Conservation (phyloP, 2,329 filamentous ascomycete genomes). For the Byssothecium circinans region DNA sequence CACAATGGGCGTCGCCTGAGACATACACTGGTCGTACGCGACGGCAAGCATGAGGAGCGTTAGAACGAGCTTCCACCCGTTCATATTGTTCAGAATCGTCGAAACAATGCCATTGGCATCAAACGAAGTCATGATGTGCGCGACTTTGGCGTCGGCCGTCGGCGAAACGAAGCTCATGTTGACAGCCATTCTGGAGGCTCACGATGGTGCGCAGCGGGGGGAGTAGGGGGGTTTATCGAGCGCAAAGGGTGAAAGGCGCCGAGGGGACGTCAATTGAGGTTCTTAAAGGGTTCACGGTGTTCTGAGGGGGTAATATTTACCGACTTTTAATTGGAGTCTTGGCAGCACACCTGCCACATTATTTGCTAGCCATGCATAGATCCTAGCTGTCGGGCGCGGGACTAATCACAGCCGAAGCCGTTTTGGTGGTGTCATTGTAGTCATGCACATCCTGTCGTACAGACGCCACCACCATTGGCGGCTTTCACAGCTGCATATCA, state of each 20-base stretch:
- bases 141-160: conserved; percentile 42
- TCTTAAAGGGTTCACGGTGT: neutral
- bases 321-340: conserved; percentile 2
- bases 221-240: too few species aligned
- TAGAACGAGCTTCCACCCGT: conserved; percentile 46
- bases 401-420: neutral
- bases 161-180: conserved; percentile 46
- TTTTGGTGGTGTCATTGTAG: too few species aligned
- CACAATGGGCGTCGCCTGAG: neutral
- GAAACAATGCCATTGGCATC: conserved; percentile 35
- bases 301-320: neutral
- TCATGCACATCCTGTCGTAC: too few species aligned
- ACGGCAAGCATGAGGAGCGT: conserved; percentile 72
- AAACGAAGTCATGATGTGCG: conserved; percentile 34
- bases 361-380: too few species aligned
- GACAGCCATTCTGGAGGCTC: conserved; percentile 30
- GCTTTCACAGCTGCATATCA: too few species aligned
- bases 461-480: too few species aligned
- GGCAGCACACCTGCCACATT: neutral
- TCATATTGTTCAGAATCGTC: conserved; percentile 35
- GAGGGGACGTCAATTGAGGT: neutral
- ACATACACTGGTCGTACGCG: conserved; percentile 87
- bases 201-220: neutral
- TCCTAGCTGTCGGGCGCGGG: neutral
- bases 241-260: neutral